Evolutionary conservation across 83 land plant species (phyloP).

Genomic region (Thuja plicata): DNA sequence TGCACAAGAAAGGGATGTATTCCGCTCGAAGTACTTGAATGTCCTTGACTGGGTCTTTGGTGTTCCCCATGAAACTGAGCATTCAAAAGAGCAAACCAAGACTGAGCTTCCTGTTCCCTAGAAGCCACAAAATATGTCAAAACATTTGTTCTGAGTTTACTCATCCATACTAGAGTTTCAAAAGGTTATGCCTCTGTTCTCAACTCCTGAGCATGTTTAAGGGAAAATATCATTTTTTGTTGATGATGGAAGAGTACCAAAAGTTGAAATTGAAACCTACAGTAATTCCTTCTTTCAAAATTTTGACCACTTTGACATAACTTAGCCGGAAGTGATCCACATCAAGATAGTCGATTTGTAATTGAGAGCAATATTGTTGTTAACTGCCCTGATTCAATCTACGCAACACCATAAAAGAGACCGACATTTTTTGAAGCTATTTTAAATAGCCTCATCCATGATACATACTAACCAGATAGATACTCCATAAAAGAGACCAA

Average conservation of each 20-base stretch:
- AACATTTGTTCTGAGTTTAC: neutral
- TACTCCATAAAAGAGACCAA: neutral
- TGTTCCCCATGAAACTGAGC: constrained; percentile 44
- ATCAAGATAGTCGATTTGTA: neutral
- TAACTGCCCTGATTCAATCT: neutral
- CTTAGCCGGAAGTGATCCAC: neutral
- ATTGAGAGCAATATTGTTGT: neutral
- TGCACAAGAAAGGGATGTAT: constrained; percentile 92
- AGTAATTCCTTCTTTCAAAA: neutral
- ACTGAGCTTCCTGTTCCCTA: neutral
- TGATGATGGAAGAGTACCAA: neutral
- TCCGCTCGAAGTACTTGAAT: constrained; percentile 89
- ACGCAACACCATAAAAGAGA: neutral
- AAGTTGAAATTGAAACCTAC: neutral
- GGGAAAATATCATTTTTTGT: neutral
- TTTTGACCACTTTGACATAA: neutral
- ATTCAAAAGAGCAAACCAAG: neutral
- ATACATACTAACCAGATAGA: neutral
- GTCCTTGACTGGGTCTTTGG: constrained; percentile 99
- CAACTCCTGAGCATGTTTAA: too few species aligned
- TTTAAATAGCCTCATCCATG: neutral
- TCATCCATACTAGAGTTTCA: neutral
- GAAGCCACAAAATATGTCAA: neutral
- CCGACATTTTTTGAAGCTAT: neutral
- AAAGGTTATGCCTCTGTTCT: neutral